These are phyloP conservation scores for Stipa capillata DNA, from an alignment of 176 grass and related monocot species.

Conservation along the genomic window DNA sequence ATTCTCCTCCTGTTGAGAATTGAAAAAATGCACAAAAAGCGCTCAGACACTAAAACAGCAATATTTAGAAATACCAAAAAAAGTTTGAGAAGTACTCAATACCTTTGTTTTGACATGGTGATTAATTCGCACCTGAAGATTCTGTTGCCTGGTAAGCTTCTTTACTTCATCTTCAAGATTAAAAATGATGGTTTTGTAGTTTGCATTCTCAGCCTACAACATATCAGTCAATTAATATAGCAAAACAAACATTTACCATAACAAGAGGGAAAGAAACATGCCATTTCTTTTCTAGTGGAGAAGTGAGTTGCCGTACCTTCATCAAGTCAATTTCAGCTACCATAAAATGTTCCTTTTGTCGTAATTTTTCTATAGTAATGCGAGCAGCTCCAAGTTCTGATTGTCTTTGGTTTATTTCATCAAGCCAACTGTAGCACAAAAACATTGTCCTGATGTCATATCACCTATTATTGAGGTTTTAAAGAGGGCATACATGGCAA, in stretches of 20 bases:
- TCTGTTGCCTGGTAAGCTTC: conserved; percentile 69
- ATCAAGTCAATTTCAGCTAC: conserved; percentile 86
- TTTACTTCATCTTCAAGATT: conserved; percentile 91
- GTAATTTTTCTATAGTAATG: conserved; percentile 56
- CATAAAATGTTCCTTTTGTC: conserved; percentile 61
- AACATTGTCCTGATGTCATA: conserved; percentile 7
- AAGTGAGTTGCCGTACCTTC: conserved; percentile 33
- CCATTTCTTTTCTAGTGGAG: not conserved
- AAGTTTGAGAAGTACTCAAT: not conserved
- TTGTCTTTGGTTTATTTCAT: conserved; percentile 80
- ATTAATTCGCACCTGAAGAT: conserved; percentile 85
- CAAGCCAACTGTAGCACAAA: conserved; percentile 63
- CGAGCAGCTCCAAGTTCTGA: conserved; percentile 63
- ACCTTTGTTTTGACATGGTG: conserved; percentile 98
- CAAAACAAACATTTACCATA: conserved; percentile 3
- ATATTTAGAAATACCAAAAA: not conserved
- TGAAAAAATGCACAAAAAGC: conserved; percentile 4
- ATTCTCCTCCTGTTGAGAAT: conserved; percentile 75
- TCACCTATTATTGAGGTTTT: conserved; percentile 5
- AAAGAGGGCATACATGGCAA: conserved; percentile 6
- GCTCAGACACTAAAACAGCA: not conserved
- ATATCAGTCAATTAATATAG: not conserved
- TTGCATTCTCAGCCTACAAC: conserved; percentile 72
- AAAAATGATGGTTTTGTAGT: conserved; percentile 67
- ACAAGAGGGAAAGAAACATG: not conserved